phyloP scores from a whole-genome alignment of 2,329 filamentous ascomycete species.

The Botryotinia narcissicola region DNA sequence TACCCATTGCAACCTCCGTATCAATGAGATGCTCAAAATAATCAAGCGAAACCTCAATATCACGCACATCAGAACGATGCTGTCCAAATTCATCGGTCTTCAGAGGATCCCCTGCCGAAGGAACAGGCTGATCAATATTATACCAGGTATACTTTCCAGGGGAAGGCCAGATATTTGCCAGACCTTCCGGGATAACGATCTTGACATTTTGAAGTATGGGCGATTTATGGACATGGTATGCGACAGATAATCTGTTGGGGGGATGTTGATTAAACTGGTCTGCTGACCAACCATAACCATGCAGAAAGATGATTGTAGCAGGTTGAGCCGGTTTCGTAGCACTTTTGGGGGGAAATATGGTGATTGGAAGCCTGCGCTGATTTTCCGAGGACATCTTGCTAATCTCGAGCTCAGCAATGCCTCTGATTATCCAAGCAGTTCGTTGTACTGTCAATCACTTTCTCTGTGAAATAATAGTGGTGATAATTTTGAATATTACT shows the following conservation, averaged over 20 bases:
- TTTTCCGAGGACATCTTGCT: conserved; percentile 5
- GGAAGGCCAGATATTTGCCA: conserved; percentile 17
- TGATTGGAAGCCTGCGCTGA: conserved; percentile 16
- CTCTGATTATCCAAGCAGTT: background rate
- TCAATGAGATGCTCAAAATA: conserved; percentile 23
- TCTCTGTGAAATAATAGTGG: background rate
- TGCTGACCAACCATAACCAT: conserved; percentile 22
- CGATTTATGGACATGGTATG: conserved; percentile 23
- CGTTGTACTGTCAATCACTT: background rate
- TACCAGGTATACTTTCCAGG: conserved; percentile 22
- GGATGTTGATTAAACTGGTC: conserved; percentile 19
- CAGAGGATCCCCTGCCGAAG: conserved; percentile 13
- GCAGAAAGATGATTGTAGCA: conserved; percentile 24
- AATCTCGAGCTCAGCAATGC: background rate
- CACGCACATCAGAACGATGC: conserved; percentile 17
- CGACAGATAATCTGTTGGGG: conserved; percentile 20
- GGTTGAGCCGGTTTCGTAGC: background rate
- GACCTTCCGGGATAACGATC: conserved; percentile 22
- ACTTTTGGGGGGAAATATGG: conserved; percentile 18
- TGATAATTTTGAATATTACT: background rate
- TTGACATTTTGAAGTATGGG: conserved; percentile 24
- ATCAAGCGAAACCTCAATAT: conserved; percentile 24
- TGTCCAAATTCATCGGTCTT: conserved; percentile 13
- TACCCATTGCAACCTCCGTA: conserved; percentile 16
- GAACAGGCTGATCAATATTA: conserved; percentile 21